Base-by-base conservation (phyloP, 768 basidiomycete species). In the Xerocomus brunneocitrinus region DNA sequence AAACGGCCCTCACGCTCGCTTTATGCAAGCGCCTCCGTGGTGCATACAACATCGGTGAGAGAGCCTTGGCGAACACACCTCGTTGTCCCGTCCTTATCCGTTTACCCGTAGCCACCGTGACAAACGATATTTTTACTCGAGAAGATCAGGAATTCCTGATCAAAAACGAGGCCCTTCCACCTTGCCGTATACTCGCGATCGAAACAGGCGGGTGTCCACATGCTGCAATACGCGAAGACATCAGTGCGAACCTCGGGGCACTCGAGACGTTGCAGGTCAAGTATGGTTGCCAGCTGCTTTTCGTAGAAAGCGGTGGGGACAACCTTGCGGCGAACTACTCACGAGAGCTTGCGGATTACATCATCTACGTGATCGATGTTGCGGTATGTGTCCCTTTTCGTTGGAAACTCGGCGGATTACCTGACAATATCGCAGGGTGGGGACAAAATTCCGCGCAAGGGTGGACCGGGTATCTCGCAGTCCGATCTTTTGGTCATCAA, bases 121-220 rank as follows among this genome's bases (percentile, higher is more conserved):
- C 95, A n/a, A 99, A 99, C 71, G 95, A 99, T 71, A 99, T 99
- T 67, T 99, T 99, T 73, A 99, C 95, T 34, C 80, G 89, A 22
- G 95, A 98, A 69, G 95, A 98, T 65, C 94, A 97, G 68, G 95
- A 98, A 63, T 99, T 99, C 71, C 75, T 99, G 35, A 95, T 99
- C 65, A 85, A 82, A 63, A 91, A 98, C 72, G 81, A 87, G 53
- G 95, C 95, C 0, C 81, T 99, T 6, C 87, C 91, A 0, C 69
- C 84, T 4, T 79, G 80, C 25, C 90, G 92, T 31, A 98, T 99
- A 61, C 82, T 91, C 19, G 95, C 95, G 1, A 98, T 99, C 56
- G 97, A 99, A 73, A 99, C 95, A 0, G 95, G 93, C 16, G 95
- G 97, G 2, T 99, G 95, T 69, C 95, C 95, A 2, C 95, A 99